Evolutionary conservation across 805 yeast genomes (phyloP).

Genomic region (Brettanomyces naardenensis): DNA sequence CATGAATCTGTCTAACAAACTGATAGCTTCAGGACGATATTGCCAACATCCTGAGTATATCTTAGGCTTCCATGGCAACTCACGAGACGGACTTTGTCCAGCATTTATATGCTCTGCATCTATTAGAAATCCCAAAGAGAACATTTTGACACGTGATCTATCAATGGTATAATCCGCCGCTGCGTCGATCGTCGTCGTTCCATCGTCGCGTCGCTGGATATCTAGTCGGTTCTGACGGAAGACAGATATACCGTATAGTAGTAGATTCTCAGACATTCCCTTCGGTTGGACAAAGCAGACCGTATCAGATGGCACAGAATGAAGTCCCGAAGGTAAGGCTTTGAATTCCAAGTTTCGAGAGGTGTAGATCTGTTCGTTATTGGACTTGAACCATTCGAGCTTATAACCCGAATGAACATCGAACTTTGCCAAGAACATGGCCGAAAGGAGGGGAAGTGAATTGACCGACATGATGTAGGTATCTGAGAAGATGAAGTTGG

Average conservation of each 20-base stretch:
- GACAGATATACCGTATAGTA: slow-evolving; percentile 42
- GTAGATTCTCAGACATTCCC: slow-evolving; percentile 6
- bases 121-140: slow-evolving; percentile 53
- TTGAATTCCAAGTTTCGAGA: slow-evolving; percentile 49
- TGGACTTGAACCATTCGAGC: slow-evolving; percentile 33
- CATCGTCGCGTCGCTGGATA: neutral
- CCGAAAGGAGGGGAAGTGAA: slow-evolving; percentile 28
- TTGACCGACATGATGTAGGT: slow-evolving; percentile 1
- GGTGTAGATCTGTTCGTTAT: slow-evolving; percentile 18
- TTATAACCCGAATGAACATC: slow-evolving; percentile 45
- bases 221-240: slow-evolving; percentile 34
- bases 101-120: slow-evolving; percentile 29
- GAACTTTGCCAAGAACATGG: slow-evolving; percentile 42
- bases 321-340: slow-evolving; percentile 65
- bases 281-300: slow-evolving; percentile 39
- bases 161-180: slow-evolving; percentile 15
- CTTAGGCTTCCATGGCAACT: slow-evolving; percentile 31
- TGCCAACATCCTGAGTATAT: slow-evolving; percentile 37
- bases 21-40: slow-evolving; percentile 28
- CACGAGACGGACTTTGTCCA: neutral
- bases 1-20: slow-evolving; percentile 23
- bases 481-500: slow-evolving; percentile 1
- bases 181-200: slow-evolving; percentile 11
- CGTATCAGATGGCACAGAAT: slow-evolving; percentile 41
- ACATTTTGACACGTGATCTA: slow-evolving; percentile 47